Evolutionary conservation across 2,329 filamentous ascomycete genomes (phyloP).

Genomic region (Trichoderma sp.): DNA sequence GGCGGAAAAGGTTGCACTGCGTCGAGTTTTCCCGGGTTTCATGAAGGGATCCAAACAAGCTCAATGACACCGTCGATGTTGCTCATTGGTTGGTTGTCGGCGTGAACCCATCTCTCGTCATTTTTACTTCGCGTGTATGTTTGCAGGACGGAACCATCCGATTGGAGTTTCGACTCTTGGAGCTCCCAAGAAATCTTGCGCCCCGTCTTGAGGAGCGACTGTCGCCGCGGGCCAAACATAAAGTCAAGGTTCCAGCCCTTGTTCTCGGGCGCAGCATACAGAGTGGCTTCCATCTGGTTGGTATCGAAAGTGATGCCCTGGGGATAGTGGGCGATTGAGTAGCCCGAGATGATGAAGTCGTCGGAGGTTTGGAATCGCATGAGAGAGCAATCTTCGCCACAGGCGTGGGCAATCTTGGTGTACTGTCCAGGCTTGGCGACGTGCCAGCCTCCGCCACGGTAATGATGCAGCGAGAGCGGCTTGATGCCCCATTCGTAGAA

Average conservation of each 20-base stretch:
- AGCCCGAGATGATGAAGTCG: constrained; percentile 56
- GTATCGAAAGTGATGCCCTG: constrained; percentile 48
- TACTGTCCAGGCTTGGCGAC: constrained; percentile 52
- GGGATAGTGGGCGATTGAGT: constrained; percentile 57
- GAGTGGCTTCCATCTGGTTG: constrained; percentile 51
- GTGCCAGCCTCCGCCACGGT: constrained; percentile 59
- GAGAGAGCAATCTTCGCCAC: constrained; percentile 58
- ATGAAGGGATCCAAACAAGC: constrained; percentile 51
- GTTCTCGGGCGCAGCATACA: constrained; percentile 46
- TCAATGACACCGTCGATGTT: constrained; percentile 54
- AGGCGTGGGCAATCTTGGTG: constrained; percentile 55
- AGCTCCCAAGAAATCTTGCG: constrained; percentile 54
- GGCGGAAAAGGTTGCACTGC: not conserved
- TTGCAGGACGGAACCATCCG: constrained; percentile 51
- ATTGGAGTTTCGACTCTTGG: constrained; percentile 45
- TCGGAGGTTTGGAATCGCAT: constrained; percentile 55
- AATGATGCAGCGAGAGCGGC: constrained; percentile 62
- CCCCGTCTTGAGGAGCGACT: constrained; percentile 46
- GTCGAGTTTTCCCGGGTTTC: not conserved
- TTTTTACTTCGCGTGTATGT: constrained; percentile 51
- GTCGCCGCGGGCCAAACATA: constrained; percentile 48
- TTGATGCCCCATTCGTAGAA: constrained; percentile 62
- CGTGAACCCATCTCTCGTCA: constrained; percentile 52
- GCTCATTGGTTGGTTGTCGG: constrained; percentile 47
- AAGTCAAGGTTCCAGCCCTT: constrained; percentile 52